Evolutionary conservation across 371 early-diverging fungal species (phyloP).

Genomic region (Mortierella sp.): DNA sequence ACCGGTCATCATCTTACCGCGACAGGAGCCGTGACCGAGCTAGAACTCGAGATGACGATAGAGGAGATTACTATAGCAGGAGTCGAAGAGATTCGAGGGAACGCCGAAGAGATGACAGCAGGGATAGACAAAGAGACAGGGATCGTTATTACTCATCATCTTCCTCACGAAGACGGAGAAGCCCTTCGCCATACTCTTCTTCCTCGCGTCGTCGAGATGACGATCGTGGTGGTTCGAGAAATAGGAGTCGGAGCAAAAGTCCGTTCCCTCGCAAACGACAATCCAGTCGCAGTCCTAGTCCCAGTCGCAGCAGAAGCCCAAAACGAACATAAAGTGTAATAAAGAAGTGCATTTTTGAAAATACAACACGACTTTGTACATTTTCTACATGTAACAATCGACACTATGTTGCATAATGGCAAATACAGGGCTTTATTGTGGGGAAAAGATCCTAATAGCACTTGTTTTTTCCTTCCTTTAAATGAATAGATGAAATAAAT

Average conservation of each 20-base stretch:
- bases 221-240: conserved; percentile 21
- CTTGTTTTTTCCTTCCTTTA: neutral
- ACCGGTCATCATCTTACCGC: conserved; percentile 18
- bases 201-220: conserved; percentile 17
- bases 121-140: conserved; percentile 15
- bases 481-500: neutral
- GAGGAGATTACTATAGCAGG: neutral
- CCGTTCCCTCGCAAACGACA: conserved; percentile 7
- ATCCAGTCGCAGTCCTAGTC: conserved; percentile 5
- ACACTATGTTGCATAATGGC: too few relatives aligned
- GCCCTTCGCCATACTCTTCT: conserved; percentile 26
- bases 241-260: conserved; percentile 24
- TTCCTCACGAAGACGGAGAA: conserved; percentile 14
- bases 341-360: neutral
- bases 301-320: conserved; percentile 14
- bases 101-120: conserved; percentile 1
- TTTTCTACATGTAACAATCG: too few relatives aligned
- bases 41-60: conserved; percentile 9
- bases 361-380: too few relatives aligned
- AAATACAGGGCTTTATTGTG: too few relatives aligned
- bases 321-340: conserved; percentile 1
- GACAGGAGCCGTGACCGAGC: conserved; percentile 17
- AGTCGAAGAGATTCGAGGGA: conserved; percentile 16
- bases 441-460: too few relatives aligned
- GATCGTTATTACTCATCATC: conserved; percentile 17